Evolutionary conservation across 1,284 basidiomycete genomes (phyloP).

Genomic region (Puccinia coronata): DNA sequence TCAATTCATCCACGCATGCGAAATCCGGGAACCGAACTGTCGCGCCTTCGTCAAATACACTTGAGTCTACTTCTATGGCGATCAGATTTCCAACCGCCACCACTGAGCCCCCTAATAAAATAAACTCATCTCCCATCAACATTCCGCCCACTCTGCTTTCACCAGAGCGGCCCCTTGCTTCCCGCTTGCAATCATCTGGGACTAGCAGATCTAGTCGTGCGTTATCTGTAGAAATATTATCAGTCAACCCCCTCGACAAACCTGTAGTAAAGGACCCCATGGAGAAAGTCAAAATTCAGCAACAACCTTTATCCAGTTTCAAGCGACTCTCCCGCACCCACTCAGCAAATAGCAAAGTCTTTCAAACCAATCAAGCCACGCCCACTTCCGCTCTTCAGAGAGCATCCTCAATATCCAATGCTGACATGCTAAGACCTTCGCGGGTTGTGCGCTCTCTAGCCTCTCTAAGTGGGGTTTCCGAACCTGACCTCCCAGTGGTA

Average conservation of each 20-base stretch:
- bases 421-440: slow-evolving; percentile 35
- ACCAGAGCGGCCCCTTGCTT: slow-evolving; percentile 32
- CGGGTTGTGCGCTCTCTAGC: slow-evolving; percentile 20
- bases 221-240: not conserved
- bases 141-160: slow-evolving; percentile 10
- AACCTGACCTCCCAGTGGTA: not conserved
- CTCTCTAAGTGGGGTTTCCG: not conserved
- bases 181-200: slow-evolving; percentile 30
- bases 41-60: not conserved
- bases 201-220: not conserved
- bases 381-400: not conserved
- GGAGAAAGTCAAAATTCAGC: slow-evolving; percentile 15
- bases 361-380: slow-evolving; percentile 15
- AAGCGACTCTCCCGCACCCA: slow-evolving; percentile 31
- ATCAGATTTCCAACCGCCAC: not conserved
- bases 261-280: not conserved
- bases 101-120: not conserved
- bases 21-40: not conserved
- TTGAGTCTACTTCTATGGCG: not conserved
- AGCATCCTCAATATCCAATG: slow-evolving; percentile 20
- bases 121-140: not conserved
- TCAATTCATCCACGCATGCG: not conserved
- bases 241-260: not conserved
- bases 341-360: slow-evolving; percentile 27
- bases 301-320: slow-evolving; percentile 40